These are phyloP conservation scores for Boletus fagicola DNA, from an alignment of 768 basidiomycete genomes.

Conservation along the genomic window DNA sequence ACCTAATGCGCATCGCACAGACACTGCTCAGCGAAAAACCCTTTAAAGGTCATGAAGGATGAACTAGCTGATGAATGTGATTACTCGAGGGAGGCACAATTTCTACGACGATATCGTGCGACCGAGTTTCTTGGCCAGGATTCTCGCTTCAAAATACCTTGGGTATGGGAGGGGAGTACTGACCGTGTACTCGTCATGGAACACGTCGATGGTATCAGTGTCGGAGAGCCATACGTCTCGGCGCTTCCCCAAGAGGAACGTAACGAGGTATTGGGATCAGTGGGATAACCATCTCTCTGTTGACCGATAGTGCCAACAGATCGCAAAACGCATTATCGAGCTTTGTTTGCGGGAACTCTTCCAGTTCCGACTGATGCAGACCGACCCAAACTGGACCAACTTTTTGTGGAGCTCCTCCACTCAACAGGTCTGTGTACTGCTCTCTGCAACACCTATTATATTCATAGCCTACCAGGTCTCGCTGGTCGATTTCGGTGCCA, in stretches of 20 bases:
- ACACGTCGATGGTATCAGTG: conserved; percentile 71
- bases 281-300: not conserved
- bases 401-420: conserved; percentile 82
- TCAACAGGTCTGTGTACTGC: conserved; percentile 47
- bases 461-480: conserved; percentile 51
- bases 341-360: conserved; percentile 91
- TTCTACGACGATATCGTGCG: conserved; percentile 58
- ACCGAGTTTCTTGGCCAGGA: conserved; percentile 52
- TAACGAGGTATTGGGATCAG: conserved; percentile 57
- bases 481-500: conserved; percentile 95
- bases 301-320: conserved; percentile 45
- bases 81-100: conserved; percentile 80
- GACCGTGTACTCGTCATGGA: conserved; percentile 89
- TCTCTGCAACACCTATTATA: not conserved
- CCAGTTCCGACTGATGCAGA: conserved; percentile 92
- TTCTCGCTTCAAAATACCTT: conserved; percentile 76
- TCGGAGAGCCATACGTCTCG: conserved; percentile 61
- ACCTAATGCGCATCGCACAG: not conserved
- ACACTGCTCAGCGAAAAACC: not conserved
- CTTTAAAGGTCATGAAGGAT: conserved; percentile 73
- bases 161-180: conserved; percentile 82
- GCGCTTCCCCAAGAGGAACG: conserved; percentile 62
- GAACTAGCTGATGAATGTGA: conserved; percentile 93
- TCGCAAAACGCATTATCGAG: conserved; percentile 76
- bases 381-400: conserved; percentile 98